Base-by-base conservation (phyloP, 768 basidiomycete species). In the Pisolithus microcarpus region DNA sequence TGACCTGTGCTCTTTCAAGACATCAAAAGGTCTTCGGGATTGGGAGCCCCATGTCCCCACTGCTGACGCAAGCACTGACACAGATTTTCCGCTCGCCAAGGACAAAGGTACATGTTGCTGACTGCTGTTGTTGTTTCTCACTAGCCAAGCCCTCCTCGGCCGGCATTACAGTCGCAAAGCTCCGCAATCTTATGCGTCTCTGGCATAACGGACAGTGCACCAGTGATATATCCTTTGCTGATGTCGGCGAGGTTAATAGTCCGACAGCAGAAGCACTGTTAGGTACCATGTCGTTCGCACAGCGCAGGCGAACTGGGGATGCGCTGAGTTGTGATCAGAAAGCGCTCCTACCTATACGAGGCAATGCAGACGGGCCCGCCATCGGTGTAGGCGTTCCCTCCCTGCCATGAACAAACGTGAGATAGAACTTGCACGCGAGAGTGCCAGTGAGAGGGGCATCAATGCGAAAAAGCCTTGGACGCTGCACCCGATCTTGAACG, bases 1-100 rank as follows among this genome's bases (percentile, higher is more conserved):
- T 3, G 86, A 85, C 24, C 89, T 77, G 62, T 91, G 90, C 65
- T 92, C 89, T 59, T 82, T 85, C 43, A 89, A 64, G 34, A 91
- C 61, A 62, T 92, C 88, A 48, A 91, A 80, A 19, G 77, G 78
- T 48, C 87, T 69, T 38, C 61, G 58, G 16, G 58, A 60, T 47
- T 52, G 62, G 5, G 63, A 50, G 19, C 19, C 23, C 23, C 26
- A 16, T 26, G 23, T 15, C 43, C n/a, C 30, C 13, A 9, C 43
- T 9, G 62, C 66, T 3, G 40, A 31, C 21, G 30, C 45, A 11
- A 36, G 34, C 10, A 11, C 46, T 26, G 48, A 45, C n/a, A 67
- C 56, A 11, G 66, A 57, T 50, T 52, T 57, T 53, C 50, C 56
- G 48, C 40, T 43, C 38, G 16, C 10, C 31, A 11, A 34, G 9